A percentile compares a stretch with the other conserved stretches of the same genome.
phyloP scores from a whole-genome alignment of 192 early-diverging fungal species.

The Mortierella claussenii region DNA sequence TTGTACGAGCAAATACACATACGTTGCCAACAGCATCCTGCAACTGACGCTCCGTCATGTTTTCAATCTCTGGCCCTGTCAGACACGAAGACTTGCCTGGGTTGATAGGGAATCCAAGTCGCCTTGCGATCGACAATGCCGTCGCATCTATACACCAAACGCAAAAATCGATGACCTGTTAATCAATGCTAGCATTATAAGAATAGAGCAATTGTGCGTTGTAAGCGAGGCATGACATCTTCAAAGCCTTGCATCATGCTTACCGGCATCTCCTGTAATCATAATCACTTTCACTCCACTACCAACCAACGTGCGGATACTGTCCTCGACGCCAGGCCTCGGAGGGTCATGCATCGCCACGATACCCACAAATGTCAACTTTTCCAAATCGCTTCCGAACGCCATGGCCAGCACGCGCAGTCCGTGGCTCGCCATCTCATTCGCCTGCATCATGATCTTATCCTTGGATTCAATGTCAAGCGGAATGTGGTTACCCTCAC shows the following conservation, averaged over 20 bases:
- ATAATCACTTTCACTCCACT: conserved; percentile 94
- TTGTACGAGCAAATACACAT: conserved; percentile 84
- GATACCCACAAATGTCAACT: conserved; percentile 83
- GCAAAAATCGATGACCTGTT: not conserved
- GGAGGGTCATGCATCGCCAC: conserved; percentile 96
- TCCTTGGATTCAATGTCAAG: conserved; percentile 69
- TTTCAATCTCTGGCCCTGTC: conserved; percentile 77
- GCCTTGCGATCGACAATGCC: conserved; percentile 87
- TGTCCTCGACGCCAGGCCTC: conserved; percentile 75
- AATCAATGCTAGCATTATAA: too few relatives aligned
- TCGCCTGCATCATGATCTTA: conserved; percentile 65
- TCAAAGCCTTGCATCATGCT: too few relatives aligned
- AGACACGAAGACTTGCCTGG: conserved; percentile 69
- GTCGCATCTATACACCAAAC: conserved; percentile 70
- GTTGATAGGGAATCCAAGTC: conserved; percentile 84
- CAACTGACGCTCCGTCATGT: conserved; percentile 71
- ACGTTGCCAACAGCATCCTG: conserved; percentile 69
- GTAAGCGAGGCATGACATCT: too few relatives aligned
- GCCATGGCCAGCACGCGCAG: conserved; percentile 91
- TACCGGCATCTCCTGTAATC: conserved; percentile 95
- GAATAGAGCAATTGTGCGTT: too few relatives aligned
- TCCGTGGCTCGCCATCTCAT: conserved; percentile 79
- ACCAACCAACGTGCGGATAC: conserved; percentile 74
- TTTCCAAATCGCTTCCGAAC: conserved; percentile 64
- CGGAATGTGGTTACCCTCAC: conserved; percentile 58